Base-by-base conservation (phyloP, 73 alveolate species). In the Blepharisma stoltei region DNA sequence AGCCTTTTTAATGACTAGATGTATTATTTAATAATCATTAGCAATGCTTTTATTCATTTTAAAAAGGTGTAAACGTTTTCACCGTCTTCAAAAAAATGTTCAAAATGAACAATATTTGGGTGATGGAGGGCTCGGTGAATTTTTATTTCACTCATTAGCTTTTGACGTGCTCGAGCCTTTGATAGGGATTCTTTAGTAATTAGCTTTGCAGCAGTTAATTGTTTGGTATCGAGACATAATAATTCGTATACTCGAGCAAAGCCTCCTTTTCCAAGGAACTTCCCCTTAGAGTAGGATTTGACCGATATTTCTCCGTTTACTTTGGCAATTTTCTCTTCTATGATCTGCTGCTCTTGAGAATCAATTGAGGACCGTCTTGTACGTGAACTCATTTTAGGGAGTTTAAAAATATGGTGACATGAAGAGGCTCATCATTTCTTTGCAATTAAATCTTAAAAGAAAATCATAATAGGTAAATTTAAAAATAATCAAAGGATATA, bases 11-110 rank as follows among this genome's bases (percentile, higher is more conserved):
- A 90, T 75, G 71, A 90, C 82, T 76, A 87, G 94, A 84, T 90
- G 83, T 60, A 90, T 69, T 7, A 94, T 83, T 76, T 86, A 85
- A 73, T 90, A 54, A 89, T 83, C 88, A 87, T 84, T 44, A 91
- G 70, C 81, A 54, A 83, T 66, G 78, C 77, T 81, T 82, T 83
- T 83, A 82, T 83, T 70, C 76, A 66, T 78, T 84, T 86, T n/a
- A n/a, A n/a, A n/a, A n/a, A n/a, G n/a, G n/a, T n/a, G n/a, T 92
- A 94, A 2, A 92, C 97, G 71, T 90, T 88, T 68, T 89, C 97
- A 18, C 90, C 84, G 71, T 94, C 99, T 78, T 94, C 99, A 65
- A 94, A 94, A 78, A 89, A 98, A 91, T 93, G 98, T 69, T 95
- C 98, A 83, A 93, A 95, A 37, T 94, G 92, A 5, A 92, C 99